Evolutionary conservation across 2,329 filamentous ascomycete species (phyloP).

Genomic region (Eutypa lata): DNA sequence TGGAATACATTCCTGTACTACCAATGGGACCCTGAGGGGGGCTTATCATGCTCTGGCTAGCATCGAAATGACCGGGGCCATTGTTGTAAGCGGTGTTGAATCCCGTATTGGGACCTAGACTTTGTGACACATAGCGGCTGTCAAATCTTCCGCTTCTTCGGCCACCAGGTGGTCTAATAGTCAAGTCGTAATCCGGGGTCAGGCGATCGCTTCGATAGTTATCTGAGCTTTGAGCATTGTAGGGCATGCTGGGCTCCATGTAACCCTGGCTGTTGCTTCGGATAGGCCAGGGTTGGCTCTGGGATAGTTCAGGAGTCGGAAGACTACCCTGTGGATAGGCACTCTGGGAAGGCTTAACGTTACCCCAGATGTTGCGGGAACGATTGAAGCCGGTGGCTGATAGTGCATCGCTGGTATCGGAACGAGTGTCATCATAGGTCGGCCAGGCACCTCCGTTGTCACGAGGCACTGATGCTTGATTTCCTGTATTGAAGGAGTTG

Average conservation of each 20-base stretch:
- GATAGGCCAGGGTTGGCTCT: constrained; percentile 46
- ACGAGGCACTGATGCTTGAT: constrained; percentile 33
- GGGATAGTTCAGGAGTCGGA: constrained; percentile 32
- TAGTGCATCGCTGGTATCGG: constrained; percentile 54
- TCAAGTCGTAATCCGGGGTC: constrained; percentile 46
- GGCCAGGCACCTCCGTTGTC: constrained; percentile 50
- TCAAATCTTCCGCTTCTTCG: constrained; percentile 49
- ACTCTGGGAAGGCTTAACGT: constrained; percentile 36
- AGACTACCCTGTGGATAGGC: constrained; percentile 21
- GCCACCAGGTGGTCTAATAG: constrained; percentile 37
- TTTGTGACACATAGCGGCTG: constrained; percentile 28
- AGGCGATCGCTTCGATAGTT: constrained; percentile 44
- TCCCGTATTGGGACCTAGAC: constrained; percentile 29
- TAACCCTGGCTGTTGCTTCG: constrained; percentile 38
- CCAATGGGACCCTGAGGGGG: constrained; percentile 33
- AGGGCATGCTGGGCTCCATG: constrained; percentile 36
- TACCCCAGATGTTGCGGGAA: constrained; percentile 55
- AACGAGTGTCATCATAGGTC: constrained; percentile 50
- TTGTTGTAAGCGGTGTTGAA: constrained; percentile 33
- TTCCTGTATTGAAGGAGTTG: constrained; percentile 22
- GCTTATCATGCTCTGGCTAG: constrained; percentile 28
- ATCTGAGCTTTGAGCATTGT: constrained; percentile 33
- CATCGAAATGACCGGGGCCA: constrained; percentile 32
- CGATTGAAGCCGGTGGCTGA: constrained; percentile 51
- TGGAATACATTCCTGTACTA: constrained; percentile 21